Evolutionary conservation across 2,329 filamentous ascomycete genomes (phyloP).

Genomic region (Penicillium sp.): DNA sequence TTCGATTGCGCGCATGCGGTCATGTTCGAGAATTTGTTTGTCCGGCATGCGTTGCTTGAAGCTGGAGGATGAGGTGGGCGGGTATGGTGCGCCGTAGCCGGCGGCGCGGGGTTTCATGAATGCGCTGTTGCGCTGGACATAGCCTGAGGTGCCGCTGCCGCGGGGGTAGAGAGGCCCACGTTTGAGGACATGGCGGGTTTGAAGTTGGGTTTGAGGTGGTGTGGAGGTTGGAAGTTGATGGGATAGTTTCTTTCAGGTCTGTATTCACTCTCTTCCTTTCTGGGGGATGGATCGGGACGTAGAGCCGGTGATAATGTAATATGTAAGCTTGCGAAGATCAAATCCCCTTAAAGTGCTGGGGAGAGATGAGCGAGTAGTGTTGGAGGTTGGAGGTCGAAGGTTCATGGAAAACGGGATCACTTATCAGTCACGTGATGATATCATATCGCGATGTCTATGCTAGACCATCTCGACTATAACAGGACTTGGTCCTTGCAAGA

Average conservation of each 20-base stretch:
- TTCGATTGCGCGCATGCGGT: slow-evolving; percentile 83
- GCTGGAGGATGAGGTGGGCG: slow-evolving; percentile 36
- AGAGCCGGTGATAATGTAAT: not conserved
- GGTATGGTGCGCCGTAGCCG: slow-evolving; percentile 65
- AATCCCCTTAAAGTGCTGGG: not conserved
- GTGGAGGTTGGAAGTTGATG: not conserved
- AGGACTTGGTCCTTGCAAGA: too few species aligned
- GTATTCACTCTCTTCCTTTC: not conserved
- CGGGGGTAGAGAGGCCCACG: slow-evolving; percentile 88
- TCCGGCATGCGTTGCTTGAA: slow-evolving; percentile 81
- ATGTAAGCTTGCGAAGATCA: not conserved
- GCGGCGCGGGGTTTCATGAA: slow-evolving; percentile 76
- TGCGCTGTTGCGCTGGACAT: slow-evolving; percentile 93
- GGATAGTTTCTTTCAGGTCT: too few species aligned
- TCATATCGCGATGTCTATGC: too few species aligned
- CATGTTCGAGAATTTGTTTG: slow-evolving; percentile 87
- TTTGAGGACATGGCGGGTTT: slow-evolving; percentile 74
- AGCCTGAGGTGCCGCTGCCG: slow-evolving; percentile 92
- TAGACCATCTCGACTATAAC: too few species aligned
- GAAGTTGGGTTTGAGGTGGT: not conserved
- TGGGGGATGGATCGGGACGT: not conserved
- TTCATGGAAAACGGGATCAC: not conserved
- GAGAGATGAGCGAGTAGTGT: not conserved
- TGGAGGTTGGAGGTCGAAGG: not conserved
- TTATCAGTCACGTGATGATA: slow-evolving; percentile 10